Evolutionary conservation across 192 early-diverging fungal genomes (phyloP).

Genomic region (Coemansia sp.): DNA sequence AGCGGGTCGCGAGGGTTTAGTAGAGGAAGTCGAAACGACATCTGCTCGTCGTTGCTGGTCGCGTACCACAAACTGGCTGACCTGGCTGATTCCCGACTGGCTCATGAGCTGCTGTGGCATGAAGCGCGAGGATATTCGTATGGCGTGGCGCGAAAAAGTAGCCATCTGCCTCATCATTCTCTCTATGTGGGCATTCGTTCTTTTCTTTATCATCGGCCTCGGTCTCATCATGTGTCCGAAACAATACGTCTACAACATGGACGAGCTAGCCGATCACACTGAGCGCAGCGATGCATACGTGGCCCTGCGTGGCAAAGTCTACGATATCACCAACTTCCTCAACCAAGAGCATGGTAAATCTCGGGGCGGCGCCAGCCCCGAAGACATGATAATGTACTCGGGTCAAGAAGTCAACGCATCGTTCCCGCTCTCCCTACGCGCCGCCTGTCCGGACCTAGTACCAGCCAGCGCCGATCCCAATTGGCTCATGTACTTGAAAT

Average conservation of each 20-base stretch:
- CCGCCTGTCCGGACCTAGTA: constrained; percentile 61
- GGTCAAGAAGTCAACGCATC: constrained; percentile 61
- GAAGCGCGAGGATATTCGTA: constrained; percentile 76
- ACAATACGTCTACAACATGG: constrained; percentile 71
- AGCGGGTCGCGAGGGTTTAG: constrained; percentile 48
- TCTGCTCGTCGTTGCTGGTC: constrained; percentile 50
- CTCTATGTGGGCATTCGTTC: constrained; percentile 73
- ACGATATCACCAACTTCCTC: constrained; percentile 70
- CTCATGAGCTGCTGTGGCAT: constrained; percentile 75
- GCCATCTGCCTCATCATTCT: constrained; percentile 87
- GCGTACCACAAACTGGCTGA: constrained; percentile 36
- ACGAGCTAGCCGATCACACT: constrained; percentile 65
- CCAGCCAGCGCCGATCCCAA: constrained; percentile 21
- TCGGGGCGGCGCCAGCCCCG: constrained; percentile 53
- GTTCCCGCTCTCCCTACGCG: constrained; percentile 64
- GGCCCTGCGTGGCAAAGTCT: constrained; percentile 81
- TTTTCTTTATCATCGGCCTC: constrained; percentile 85
- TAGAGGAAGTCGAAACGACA: constrained; percentile 50
- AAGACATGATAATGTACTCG: constrained; percentile 32
- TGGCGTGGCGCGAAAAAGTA: constrained; percentile 98
- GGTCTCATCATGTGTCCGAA: constrained; percentile 76
- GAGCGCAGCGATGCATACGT: constrained; percentile 63
- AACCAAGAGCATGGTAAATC: constrained; percentile 59
- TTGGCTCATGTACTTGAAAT: constrained; percentile 22
- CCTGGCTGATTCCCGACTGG: constrained; percentile 88